Evolutionary conservation across 306 rosid genomes (phyloP).

Genomic region (Cotoneaster glaucophyllus): DNA sequence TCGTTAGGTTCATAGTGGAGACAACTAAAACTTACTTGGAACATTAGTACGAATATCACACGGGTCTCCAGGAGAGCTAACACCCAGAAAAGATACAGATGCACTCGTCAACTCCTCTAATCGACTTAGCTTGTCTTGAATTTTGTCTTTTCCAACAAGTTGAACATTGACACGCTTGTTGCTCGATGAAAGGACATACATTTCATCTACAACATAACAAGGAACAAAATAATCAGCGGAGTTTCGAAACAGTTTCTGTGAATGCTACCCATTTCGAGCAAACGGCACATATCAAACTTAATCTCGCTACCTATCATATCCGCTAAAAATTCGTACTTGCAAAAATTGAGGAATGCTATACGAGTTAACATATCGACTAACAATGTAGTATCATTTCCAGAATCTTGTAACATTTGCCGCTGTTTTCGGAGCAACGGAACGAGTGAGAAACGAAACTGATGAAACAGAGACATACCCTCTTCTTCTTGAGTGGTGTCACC

Average conservation of each 20-base stretch:
- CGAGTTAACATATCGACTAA: too few species aligned
- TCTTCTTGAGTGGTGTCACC: conserved; percentile 72
- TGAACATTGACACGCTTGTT: conserved; percentile 68
- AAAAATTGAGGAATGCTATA: neutral
- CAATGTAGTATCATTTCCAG: too few species aligned
- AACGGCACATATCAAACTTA: neutral
- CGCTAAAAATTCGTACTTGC: neutral
- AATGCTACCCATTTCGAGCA: neutral
- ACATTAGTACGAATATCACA: conserved; percentile 36
- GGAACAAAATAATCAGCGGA: conserved; percentile 12
- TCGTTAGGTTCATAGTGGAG: neutral
- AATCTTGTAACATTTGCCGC: neutral
- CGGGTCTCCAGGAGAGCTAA: conserved; percentile 63
- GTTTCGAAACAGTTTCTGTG: neutral
- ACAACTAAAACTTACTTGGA: conserved; percentile 54
- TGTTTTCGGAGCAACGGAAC: neutral
- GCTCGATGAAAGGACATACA: conserved; percentile 88
- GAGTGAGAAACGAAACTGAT: neutral
- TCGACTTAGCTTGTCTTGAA: conserved; percentile 73
- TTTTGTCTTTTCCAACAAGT: conserved; percentile 76
- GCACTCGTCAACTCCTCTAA: conserved; percentile 74
- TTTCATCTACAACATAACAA: conserved; percentile 64
- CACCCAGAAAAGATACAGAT: conserved; percentile 66
- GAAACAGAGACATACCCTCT: conserved; percentile 49
- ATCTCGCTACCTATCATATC: neutral